Percentiles rank a stretch among this genome's conserved stretches.
These are phyloP conservation scores for Aphanomyces invadans DNA, from an alignment of 352 stramenopile species.

Conservation along the genomic window DNA sequence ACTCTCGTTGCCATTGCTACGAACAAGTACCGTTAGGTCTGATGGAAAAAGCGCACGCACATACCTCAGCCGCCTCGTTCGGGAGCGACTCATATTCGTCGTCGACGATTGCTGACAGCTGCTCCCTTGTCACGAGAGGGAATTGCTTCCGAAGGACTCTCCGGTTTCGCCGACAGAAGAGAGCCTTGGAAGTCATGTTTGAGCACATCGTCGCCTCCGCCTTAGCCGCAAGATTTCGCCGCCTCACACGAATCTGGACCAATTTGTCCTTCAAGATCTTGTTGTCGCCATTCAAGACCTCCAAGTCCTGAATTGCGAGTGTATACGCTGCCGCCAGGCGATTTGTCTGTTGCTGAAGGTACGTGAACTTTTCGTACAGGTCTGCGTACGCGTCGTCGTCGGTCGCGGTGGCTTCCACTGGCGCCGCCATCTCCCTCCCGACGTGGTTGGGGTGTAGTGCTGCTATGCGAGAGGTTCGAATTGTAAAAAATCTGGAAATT, in stretches of 20 bases:
- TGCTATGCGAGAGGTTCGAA: too few relatives aligned
- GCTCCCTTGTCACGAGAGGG: conserved; percentile 8
- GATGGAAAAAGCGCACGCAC: background rate
- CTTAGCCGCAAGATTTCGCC: conserved; percentile 35
- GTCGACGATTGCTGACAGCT: conserved; percentile 2
- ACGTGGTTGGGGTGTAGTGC: too few relatives aligned
- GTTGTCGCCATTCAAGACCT: conserved; percentile 36
- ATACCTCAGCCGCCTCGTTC: conserved; percentile 5
- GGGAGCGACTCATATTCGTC: conserved; percentile 23
- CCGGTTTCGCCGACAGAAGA: conserved; percentile 2
- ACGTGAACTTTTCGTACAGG: conserved; percentile 31
- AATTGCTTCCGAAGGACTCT: background rate
- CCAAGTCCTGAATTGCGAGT: conserved; percentile 32
- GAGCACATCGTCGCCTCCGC: background rate
- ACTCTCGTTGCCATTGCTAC: conserved; percentile 23
- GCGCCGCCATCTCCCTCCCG: background rate
- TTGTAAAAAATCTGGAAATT: background rate
- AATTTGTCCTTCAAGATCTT: conserved; percentile 43
- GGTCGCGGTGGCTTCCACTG: background rate
- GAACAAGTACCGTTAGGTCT: background rate
- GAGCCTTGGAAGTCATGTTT: background rate
- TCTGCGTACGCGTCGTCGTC: conserved; percentile 24
- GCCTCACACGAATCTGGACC: conserved; percentile 37
- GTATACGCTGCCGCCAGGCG: conserved; percentile 33
- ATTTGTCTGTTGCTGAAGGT: conserved; percentile 35